Evolutionary conservation across 805 yeast species (phyloP).

Genomic region (Candida schatavii): DNA sequence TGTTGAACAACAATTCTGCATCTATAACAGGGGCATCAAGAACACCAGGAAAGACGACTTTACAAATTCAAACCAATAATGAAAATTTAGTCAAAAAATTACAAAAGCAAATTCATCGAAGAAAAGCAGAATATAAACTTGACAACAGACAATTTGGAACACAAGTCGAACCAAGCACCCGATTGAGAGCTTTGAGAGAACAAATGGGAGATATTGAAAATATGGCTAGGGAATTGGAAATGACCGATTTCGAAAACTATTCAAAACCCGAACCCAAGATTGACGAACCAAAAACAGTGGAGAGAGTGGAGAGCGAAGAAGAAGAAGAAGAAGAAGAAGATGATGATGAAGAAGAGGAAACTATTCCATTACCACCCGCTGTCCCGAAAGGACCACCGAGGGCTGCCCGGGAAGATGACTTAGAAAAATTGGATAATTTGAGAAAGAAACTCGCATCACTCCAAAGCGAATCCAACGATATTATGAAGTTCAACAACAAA

Average conservation of each 20-base stretch:
- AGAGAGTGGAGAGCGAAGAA: constrained; percentile 5
- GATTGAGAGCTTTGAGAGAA: constrained; percentile 71
- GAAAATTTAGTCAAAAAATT: constrained; percentile 38
- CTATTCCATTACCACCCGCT: constrained; percentile 15
- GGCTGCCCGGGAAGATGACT: constrained; percentile 48
- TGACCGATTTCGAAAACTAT: constrained; percentile 66
- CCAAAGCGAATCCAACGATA: constrained; percentile 74
- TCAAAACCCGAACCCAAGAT: constrained; percentile 6
- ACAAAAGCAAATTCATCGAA: constrained; percentile 44
- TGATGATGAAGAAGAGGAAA: constrained; percentile 15
- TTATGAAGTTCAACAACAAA: constrained; percentile 63
- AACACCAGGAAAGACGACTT: constrained; percentile 33
- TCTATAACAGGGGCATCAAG: constrained; percentile 25
- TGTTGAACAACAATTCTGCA: constrained; percentile 45
- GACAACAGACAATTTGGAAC: constrained; percentile 48
- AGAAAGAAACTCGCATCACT: constrained; percentile 57
- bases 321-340: constrained; percentile 12
- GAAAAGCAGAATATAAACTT: constrained; percentile 44
- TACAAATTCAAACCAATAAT: constrained; percentile 32
- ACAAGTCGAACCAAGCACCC: constrained; percentile 70
- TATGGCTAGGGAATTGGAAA: constrained; percentile 83
- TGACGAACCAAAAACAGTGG: background rate
- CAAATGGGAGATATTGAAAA: constrained; percentile 82
- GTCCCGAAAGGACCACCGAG: constrained; percentile 34
- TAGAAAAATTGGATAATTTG: constrained; percentile 52